phyloP scores from a whole-genome alignment of 768 basidiomycete genomes.

The Hirschioporus abietinus region DNA sequence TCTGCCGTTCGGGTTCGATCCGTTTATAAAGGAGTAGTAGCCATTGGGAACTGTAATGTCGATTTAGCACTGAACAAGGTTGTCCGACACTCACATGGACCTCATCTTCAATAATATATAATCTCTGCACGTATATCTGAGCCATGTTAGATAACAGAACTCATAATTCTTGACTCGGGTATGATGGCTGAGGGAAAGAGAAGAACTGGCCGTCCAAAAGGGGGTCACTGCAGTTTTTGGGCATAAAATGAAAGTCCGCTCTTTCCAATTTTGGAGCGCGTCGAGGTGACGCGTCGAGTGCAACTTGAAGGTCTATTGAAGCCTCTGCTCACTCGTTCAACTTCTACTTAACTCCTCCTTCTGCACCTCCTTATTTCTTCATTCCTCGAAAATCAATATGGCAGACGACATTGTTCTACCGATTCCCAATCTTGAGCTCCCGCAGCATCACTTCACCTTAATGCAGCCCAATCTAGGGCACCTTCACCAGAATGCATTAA shows the following conservation, averaged over 20 bases:
- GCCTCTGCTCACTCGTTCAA: background rate
- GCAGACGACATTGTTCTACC: constrained; percentile 81
- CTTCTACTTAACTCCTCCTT: constrained; percentile 7
- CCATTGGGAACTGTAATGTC: no score
- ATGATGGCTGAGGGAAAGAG: background rate
- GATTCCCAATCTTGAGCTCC: constrained; percentile 78
- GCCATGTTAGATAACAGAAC: background rate
- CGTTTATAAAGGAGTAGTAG: background rate
- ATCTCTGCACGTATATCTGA: no score
- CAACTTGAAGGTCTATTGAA: constrained; percentile 4
- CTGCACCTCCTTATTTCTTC: no score
- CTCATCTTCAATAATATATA: no score
- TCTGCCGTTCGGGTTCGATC: background rate
- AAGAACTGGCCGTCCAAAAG: background rate
- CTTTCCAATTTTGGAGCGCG: background rate
- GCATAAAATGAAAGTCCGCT: background rate
- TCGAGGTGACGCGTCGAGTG: constrained; percentile 30
- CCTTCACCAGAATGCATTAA: constrained; percentile 63
- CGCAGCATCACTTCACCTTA: constrained; percentile 76
- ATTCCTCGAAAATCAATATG: constrained; percentile 36
- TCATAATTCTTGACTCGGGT: background rate
- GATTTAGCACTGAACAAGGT: no score
- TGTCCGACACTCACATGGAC: no score
- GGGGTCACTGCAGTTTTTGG: no score
- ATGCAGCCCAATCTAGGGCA: constrained; percentile 52